These are phyloP conservation scores for Globisporangium orthogonon DNA, from an alignment of 352 stramenopile genomes.

Conservation along the genomic window DNA sequence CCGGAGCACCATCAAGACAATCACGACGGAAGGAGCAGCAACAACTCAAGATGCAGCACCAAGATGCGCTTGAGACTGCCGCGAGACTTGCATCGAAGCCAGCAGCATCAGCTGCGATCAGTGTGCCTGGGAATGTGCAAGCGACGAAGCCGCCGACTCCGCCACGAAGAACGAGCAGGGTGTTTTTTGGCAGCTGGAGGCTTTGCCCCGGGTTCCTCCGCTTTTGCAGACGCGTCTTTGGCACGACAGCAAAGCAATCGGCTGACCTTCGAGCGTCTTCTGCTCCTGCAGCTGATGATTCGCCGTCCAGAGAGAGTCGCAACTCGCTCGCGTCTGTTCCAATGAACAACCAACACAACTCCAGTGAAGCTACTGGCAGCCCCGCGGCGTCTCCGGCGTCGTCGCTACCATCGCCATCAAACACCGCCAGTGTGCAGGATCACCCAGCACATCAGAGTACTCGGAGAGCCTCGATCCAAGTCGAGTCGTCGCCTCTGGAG, in stretches of 20 bases:
- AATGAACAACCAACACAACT: slow-evolving; percentile 11
- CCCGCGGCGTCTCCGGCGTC: slow-evolving; percentile 2
- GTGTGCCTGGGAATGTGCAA: background rate
- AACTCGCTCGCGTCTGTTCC: slow-evolving; percentile 8
- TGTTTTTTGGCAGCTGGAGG: slow-evolving; percentile 29
- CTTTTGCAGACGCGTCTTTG: slow-evolving; percentile 64
- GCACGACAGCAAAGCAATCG: slow-evolving; percentile 6
- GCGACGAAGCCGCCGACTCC: slow-evolving; percentile 1
- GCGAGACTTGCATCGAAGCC: background rate
- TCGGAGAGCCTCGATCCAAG: background rate
- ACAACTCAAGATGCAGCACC: slow-evolving; percentile 8
- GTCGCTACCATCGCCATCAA: background rate
- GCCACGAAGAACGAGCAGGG: background rate
- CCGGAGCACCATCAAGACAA: slow-evolving; percentile 19
- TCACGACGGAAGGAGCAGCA: slow-evolving; percentile 28
- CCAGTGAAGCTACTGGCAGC: slow-evolving; percentile 9
- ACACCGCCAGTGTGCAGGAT: background rate
- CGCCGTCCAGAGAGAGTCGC: slow-evolving; percentile 1
- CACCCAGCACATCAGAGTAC: background rate
- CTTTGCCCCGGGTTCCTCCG: slow-evolving; percentile 65
- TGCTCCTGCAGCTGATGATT: background rate
- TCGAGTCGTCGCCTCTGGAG: background rate
- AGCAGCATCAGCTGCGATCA: background rate
- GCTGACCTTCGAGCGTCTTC: slow-evolving; percentile 2
- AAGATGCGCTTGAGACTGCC: background rate